These are phyloP conservation scores for Ceratocystis alfenasii DNA, from an alignment of 2,329 filamentous ascomycete species.

Conservation along the genomic window DNA sequence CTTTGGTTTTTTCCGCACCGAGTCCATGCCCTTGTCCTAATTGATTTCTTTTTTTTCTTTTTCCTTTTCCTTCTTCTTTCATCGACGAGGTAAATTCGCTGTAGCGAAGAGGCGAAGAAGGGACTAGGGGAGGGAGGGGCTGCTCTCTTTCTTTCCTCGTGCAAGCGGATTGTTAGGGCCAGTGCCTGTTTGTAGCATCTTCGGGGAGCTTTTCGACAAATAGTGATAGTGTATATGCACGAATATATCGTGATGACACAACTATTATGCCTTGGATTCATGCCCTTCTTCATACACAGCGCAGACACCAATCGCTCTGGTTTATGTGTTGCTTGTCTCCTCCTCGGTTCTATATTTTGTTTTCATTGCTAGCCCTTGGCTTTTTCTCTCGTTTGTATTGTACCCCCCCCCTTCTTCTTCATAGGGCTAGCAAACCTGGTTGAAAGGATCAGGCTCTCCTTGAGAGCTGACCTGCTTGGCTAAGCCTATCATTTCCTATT, in stretches of 20 bases:
- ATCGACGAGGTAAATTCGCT: neutral
- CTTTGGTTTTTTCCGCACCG: conserved; percentile 7
- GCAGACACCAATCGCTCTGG: neutral
- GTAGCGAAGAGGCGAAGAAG: too few relatives aligned
- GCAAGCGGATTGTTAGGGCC: too few relatives aligned
- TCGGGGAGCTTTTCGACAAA: neutral
- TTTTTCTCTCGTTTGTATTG: neutral
- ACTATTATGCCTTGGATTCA: neutral
- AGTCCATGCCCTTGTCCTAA: neutral
- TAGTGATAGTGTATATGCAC: neutral
- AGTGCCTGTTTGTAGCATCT: too few relatives aligned
- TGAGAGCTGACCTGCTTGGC: neutral
- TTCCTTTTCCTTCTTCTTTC: neutral
- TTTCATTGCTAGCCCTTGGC: neutral
- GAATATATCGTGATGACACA: neutral
- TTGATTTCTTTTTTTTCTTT: neutral
- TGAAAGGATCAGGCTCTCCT: conserved; percentile 4
- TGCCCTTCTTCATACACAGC: neutral
- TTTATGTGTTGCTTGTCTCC: neutral
- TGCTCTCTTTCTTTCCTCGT: neutral
- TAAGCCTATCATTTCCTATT: neutral
- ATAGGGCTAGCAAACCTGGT: conserved; percentile 9
- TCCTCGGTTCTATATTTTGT: neutral
- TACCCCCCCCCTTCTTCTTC: neutral
- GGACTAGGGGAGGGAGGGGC: neutral